phyloP scores from a whole-genome alignment of 202 grass and related monocot genomes.

The Cymbopogon flexuosus region DNA sequence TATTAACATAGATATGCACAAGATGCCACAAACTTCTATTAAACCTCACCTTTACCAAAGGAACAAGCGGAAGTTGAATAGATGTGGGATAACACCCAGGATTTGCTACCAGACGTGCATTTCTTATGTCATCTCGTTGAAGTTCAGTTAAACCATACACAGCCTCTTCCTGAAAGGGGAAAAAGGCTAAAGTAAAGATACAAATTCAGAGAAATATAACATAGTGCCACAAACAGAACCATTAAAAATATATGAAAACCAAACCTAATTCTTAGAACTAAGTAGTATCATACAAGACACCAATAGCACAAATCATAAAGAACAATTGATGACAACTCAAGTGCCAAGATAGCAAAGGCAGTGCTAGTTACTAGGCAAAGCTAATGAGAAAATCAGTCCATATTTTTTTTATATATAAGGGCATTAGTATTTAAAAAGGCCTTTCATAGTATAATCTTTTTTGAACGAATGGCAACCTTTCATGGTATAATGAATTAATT shows the following conservation, averaged over 20 bases:
- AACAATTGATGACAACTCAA: slow-evolving; percentile 4
- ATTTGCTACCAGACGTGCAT: slow-evolving; percentile 80
- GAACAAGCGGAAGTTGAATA: slow-evolving; percentile 93
- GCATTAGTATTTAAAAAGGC: neutral
- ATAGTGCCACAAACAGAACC: neutral
- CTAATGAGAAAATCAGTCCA: neutral
- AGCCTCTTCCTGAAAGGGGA: slow-evolving; percentile 60
- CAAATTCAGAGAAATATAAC: slow-evolving; percentile 7
- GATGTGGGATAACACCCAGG: slow-evolving; percentile 97
- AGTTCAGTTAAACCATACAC: slow-evolving; percentile 90
- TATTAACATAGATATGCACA: neutral
- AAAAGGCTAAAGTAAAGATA: neutral
- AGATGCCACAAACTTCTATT: neutral
- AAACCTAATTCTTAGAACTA: slow-evolving; percentile 17
- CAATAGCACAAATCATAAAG: neutral
- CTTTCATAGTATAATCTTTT: neutral
- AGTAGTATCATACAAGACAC: slow-evolving; percentile 11
- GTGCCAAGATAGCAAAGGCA: neutral
- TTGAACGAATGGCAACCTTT: too few species aligned
- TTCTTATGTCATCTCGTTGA: slow-evolving; percentile 63
- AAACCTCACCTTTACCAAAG: slow-evolving; percentile 65
- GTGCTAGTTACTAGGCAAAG: neutral
- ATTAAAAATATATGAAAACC: slow-evolving; percentile 1
- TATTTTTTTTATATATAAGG: neutral
- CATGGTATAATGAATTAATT: neutral